Evolutionary conservation across 805 yeast genomes (phyloP).

Genomic region (Candida berthetii): DNA sequence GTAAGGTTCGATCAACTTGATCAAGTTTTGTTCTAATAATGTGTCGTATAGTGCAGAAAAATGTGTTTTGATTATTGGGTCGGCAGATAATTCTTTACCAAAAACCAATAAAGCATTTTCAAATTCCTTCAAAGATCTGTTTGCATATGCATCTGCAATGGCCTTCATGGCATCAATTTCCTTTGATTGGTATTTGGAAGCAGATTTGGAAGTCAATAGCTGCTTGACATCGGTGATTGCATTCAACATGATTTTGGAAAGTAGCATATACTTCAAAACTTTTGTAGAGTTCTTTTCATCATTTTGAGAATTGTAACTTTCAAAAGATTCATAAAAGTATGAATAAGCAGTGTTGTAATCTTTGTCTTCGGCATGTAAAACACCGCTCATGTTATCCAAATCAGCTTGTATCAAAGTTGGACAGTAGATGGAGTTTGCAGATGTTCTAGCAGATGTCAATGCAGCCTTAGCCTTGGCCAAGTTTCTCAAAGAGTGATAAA

Average conservation of each 20-base stretch:
- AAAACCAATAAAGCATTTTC: conserved; percentile 75
- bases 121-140: conserved; percentile 86
- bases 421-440: conserved; percentile 95
- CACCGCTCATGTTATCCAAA: conserved; percentile 91
- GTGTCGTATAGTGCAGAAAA: conserved; percentile 91
- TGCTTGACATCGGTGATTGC: conserved; percentile 79
- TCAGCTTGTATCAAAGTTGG: conserved; percentile 94
- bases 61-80: conserved; percentile 85
- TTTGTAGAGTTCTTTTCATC: conserved; percentile 66
- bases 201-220: conserved; percentile 68
- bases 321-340: conserved; percentile 92
- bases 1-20: conserved; percentile 93
- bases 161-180: conserved; percentile 96
- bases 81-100: conserved; percentile 72
- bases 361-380: conserved; percentile 92
- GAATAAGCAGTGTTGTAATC: conserved; percentile 96
- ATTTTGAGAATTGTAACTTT: conserved; percentile 58
- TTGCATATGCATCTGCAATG: conserved; percentile 81
- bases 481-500: conserved; percentile 87
- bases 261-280: conserved; percentile 85
- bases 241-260: conserved; percentile 91
- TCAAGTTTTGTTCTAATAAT: conserved; percentile 84
- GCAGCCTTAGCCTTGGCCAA: conserved; percentile 89
- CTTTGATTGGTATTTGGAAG: conserved; percentile 67
- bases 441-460: conserved; percentile 89